Evolutionary conservation across 2,329 filamentous ascomycete genomes (phyloP), one percentile per base, ranked within the genome.

Genomic region (Diplodia seriata): DNA sequence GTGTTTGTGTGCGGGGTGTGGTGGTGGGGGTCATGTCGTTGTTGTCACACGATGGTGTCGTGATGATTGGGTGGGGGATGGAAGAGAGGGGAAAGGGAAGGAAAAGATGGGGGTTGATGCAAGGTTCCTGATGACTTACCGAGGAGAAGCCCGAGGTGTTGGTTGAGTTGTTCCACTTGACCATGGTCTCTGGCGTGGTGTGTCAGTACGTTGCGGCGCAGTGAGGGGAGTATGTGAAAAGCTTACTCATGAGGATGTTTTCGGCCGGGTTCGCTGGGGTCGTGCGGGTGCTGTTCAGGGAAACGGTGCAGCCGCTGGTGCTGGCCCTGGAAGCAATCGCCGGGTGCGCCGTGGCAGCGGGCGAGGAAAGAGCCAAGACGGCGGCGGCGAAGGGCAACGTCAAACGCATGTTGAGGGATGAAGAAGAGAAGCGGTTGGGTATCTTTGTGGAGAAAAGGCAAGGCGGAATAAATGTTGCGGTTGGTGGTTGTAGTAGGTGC

Each of bases 181-280:
- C n/a, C 66, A 67, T 67, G 15, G 66, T 67, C 14, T 40, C 66
- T 67, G 3, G 8, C n/a, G 4, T 40, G 18, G 23, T 9, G 5
- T 31, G 47, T 67, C 8, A 55, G 33, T 14, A 8, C n/a, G n/a
- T 12, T 29, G 29, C 18, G 8, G 38, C n/a, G 2, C 23, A 26
- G 23, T 31, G 11, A n/a, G 33, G 33, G 11, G 1, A 11, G 11
- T 11, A 9, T 11, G 18, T 5, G 31, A 12, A 47, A 3, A 36
- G 23, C 64, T 59, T 47, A 67, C 66, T 67, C 55, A 62, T 62
- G n/a, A 47, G 47, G 49, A 67, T 67, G 26, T 43, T 54, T 36
- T 67, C 66, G 20, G 29, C 66, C 2, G 66, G 55, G 29, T 43
- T 43, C 6, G 66, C 55, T 3, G 66, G 66, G 14, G 8, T 67